A percentile compares a stretch with the other conserved stretches of the same genome.
Evolutionary conservation across 202 grass and related monocot species (phyloP).

Genomic region (Zizania palustris): DNA sequence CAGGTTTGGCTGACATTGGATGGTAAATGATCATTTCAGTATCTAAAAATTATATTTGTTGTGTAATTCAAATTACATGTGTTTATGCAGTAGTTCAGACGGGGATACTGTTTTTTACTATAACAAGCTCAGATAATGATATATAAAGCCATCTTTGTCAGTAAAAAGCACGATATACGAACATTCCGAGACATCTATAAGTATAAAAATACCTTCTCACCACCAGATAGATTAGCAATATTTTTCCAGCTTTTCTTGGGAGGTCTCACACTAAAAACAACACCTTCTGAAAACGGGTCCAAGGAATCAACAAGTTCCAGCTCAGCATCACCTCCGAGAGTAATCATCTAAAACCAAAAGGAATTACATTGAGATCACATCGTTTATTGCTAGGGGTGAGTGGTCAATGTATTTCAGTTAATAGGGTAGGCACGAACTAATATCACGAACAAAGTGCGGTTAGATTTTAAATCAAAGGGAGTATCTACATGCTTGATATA

Average conservation of each 20-base stretch:
- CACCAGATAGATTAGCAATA: slow-evolving; percentile 95
- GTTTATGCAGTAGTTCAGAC: not conserved
- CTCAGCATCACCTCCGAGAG: slow-evolving; percentile 97
- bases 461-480: not conserved
- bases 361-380: slow-evolving; percentile 23
- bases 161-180: not conserved
- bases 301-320: slow-evolving; percentile 95
- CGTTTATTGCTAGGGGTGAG: not conserved
- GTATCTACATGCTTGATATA: slow-evolving; percentile 1
- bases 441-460: slow-evolving; percentile 14
- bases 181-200: not conserved
- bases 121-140: not conserved
- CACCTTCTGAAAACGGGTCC: slow-evolving; percentile 96
- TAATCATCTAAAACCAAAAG: slow-evolving; percentile 82
- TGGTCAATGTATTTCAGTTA: not conserved
- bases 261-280: slow-evolving; percentile 98
- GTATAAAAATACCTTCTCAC: slow-evolving; percentile 76
- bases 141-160: not conserved
- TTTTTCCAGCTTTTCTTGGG: slow-evolving; percentile 99
- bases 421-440: not conserved
- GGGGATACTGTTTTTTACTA: not conserved
- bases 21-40: not conserved
- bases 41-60: not conserved
- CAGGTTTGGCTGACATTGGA: not conserved
- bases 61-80: not conserved